Conservation (phyloP, 2,329 filamentous ascomycete species). For the Neonectria faginata region DNA sequence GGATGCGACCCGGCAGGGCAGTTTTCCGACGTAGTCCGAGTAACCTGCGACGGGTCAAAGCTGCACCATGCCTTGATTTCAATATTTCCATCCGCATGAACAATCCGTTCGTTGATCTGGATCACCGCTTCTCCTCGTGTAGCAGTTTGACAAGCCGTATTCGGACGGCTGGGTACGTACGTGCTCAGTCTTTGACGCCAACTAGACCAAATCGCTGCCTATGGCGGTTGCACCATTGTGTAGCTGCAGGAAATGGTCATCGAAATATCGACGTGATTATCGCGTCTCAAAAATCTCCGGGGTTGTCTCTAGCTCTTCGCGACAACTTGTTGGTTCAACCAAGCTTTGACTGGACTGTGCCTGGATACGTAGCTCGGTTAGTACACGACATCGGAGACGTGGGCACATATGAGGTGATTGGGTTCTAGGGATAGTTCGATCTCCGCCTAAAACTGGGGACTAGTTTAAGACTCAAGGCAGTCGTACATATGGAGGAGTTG, state of each 20-base stretch:
- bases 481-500: not conserved
- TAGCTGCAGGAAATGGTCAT: constrained; percentile 25
- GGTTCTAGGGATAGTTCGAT: constrained; percentile 15
- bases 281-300: not conserved
- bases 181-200: constrained; percentile 7
- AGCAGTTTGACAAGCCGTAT: constrained; percentile 36
- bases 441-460: constrained; percentile 9
- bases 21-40: constrained; percentile 11
- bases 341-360: constrained; percentile 15
- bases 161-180: constrained; percentile 22
- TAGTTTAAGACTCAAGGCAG: constrained; percentile 1
- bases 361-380: constrained; percentile 11
- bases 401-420: constrained; percentile 15
- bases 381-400: constrained; percentile 1
- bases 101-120: not conserved
- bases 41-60: constrained; percentile 3
- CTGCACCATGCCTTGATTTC: not conserved
- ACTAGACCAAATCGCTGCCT: constrained; percentile 1
- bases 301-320: not conserved
- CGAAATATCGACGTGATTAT: constrained; percentile 1
- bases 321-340: not conserved
- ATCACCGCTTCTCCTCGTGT: constrained; percentile 33
- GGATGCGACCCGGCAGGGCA: constrained; percentile 19
- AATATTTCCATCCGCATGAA: not conserved
- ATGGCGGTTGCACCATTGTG: constrained; percentile 18